Conservation (phyloP, 1,284 basidiomycete genomes). For the Schizopora paradoxa region DNA sequence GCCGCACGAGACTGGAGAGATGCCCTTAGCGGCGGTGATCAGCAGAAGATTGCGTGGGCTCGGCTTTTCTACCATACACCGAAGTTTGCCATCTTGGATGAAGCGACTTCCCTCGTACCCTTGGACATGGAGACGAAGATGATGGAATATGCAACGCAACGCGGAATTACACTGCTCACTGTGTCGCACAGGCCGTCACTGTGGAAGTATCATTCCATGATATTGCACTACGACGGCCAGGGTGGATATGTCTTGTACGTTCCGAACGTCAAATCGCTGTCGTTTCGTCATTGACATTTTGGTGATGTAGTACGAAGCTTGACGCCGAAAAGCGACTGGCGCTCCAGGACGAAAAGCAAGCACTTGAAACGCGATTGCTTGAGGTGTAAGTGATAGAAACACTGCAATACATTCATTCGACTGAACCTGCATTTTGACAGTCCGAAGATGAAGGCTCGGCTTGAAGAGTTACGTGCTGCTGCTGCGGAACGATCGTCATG, state of each 20-base stretch:
- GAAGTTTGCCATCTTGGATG: constrained; percentile 96
- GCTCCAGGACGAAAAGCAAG: constrained; percentile 92
- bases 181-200: constrained; percentile 90
- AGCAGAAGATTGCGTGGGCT: constrained; percentile 95
- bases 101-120: constrained; percentile 93
- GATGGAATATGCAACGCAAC: constrained; percentile 89
- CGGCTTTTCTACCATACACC: constrained; percentile 94
- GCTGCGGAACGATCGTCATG: constrained; percentile 5
- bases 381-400: constrained; percentile 56
- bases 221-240: constrained; percentile 84
- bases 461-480: constrained; percentile 39
- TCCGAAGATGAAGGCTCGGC: constrained; percentile 43
- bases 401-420: constrained; percentile 22
- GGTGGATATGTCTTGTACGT: constrained; percentile 83
- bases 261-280: not conserved
- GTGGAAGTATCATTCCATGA: constrained; percentile 93
- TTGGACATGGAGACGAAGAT: constrained; percentile 90
- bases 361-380: constrained; percentile 70
- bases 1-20: constrained; percentile 88
- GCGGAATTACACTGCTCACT: constrained; percentile 87
- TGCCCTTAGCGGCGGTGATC: constrained; percentile 82
- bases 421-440: constrained; percentile 33
- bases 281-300: constrained; percentile 8
- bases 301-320: constrained; percentile 64
- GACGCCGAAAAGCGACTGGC: constrained; percentile 90